Conservation (phyloP, 1,139 yeast species). For the Kodamaea arcana region DNA sequence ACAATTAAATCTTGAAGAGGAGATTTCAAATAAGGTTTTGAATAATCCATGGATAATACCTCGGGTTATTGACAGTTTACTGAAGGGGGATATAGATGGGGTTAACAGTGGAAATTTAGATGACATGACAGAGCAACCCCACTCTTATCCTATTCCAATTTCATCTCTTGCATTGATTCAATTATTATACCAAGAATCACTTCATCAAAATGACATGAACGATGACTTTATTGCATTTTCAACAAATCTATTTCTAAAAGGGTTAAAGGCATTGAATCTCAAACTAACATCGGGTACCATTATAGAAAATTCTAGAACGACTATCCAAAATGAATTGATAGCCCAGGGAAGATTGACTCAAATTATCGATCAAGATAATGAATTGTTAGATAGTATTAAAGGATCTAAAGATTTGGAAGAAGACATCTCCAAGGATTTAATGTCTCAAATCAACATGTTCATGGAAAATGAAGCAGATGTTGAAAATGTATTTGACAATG, state of each 20-base stretch:
- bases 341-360: slow-evolving; percentile 3
- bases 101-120: too few species aligned
- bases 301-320: slow-evolving; percentile 4
- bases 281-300: background rate
- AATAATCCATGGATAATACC: slow-evolving; percentile 10
- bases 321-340: slow-evolving; percentile 6
- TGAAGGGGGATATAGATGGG: background rate
- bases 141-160: background rate
- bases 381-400: slow-evolving; percentile 1
- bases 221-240: background rate
- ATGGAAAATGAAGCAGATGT: slow-evolving; percentile 6
- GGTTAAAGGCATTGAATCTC: background rate
- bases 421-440: slow-evolving; percentile 2
- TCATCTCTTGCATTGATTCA: background rate
- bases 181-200: too few species aligned
- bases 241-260: slow-evolving; percentile 1
- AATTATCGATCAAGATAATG: slow-evolving; percentile 2
- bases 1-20: slow-evolving; percentile 5
- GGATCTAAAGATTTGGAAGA: slow-evolving; percentile 1
- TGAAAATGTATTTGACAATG: slow-evolving; percentile 3
- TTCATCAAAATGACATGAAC: background rate
- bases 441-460: slow-evolving; percentile 3
- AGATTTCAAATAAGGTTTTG: slow-evolving; percentile 2
- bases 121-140: too few species aligned
- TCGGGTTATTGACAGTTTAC: slow-evolving; percentile 2